Percentiles rank a stretch among this genome's conserved stretches.
phyloP scores from a whole-genome alignment of 176 grass and related monocot species.

The Pontederia paniculata region DNA sequence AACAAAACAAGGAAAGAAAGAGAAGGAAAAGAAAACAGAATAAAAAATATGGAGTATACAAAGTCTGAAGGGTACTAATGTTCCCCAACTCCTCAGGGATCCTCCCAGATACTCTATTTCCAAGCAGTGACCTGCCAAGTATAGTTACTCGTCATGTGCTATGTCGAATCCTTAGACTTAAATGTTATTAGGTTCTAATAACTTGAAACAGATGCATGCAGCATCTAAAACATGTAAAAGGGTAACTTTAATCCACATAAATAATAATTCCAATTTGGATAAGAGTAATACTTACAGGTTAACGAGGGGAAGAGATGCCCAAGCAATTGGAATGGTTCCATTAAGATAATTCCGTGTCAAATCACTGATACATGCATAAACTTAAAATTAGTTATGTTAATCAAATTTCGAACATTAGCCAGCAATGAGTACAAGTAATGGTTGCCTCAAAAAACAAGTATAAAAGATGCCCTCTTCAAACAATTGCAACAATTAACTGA shows the following conservation, averaged over 20 bases:
- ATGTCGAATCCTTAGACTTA: no score
- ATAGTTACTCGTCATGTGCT: not conserved
- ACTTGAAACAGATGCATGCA: no score
- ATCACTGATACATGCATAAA: not conserved
- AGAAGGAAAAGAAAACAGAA: not conserved
- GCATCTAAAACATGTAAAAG: no score
- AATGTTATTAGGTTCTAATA: no score
- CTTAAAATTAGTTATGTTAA: no score
- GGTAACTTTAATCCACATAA: not conserved
- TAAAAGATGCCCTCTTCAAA: no score
- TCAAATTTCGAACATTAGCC: no score
- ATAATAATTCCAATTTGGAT: not conserved
- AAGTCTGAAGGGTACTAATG: not conserved
- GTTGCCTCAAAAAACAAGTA: no score
- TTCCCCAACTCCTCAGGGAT: constrained; percentile 3
- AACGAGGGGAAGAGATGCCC: constrained; percentile 1
- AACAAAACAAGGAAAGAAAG: not conserved
- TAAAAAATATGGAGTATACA: not conserved
- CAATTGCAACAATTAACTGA: no score
- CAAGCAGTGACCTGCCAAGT: not conserved
- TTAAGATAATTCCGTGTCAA: constrained; percentile 6
- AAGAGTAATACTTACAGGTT: not conserved
- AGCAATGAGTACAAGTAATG: no score
- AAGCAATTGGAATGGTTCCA: constrained; percentile 11
- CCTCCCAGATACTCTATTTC: constrained; percentile 8